Evolutionary conservation across 2,329 filamentous ascomycete genomes (phyloP).

Genomic region (Cladosporium velox): DNA sequence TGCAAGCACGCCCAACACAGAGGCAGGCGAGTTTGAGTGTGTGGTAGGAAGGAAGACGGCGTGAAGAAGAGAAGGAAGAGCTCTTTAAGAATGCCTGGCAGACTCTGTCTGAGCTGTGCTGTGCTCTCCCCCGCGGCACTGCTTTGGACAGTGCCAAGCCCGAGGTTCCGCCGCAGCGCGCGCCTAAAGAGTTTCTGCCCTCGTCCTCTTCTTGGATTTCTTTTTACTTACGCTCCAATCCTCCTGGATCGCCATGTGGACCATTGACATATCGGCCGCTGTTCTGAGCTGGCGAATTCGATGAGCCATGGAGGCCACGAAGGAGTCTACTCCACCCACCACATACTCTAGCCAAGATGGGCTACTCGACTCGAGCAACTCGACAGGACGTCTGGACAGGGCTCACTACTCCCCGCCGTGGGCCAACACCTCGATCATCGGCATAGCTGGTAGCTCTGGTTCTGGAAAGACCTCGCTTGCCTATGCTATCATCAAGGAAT

Average conservation of each 20-base stretch:
- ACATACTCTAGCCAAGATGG: background rate
- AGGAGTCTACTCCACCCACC: conserved; percentile 10
- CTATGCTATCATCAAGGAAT: conserved; percentile 81
- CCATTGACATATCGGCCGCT: conserved; percentile 30
- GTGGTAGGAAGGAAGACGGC: conserved; percentile 10
- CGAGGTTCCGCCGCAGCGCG: background rate
- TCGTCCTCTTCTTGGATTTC: conserved; percentile 20
- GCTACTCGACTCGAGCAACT: conserved; percentile 22
- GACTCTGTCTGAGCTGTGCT: conserved; percentile 16
- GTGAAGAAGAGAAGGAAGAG: conserved; percentile 15
- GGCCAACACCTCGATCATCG: conserved; percentile 95
- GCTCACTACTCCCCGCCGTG: conserved; percentile 91
- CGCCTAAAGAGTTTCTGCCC: background rate
- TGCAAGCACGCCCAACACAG: conserved; percentile 10
- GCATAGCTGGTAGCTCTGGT: conserved; percentile 90
- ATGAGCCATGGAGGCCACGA: conserved; percentile 30
- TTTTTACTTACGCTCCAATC: conserved; percentile 4
- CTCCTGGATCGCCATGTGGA: conserved; percentile 31
- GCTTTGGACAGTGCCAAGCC: background rate
- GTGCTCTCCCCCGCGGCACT: conserved; percentile 8
- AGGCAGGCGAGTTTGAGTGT: conserved; percentile 12
- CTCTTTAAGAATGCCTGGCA: conserved; percentile 19
- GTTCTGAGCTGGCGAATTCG: conserved; percentile 34
- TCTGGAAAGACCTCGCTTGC: conserved; percentile 95
- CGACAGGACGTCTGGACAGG: conserved; percentile 28